Evolutionary conservation across 495 filamentous ascomycete species (phyloP).

Genomic region (Aspergillus hancockii): DNA sequence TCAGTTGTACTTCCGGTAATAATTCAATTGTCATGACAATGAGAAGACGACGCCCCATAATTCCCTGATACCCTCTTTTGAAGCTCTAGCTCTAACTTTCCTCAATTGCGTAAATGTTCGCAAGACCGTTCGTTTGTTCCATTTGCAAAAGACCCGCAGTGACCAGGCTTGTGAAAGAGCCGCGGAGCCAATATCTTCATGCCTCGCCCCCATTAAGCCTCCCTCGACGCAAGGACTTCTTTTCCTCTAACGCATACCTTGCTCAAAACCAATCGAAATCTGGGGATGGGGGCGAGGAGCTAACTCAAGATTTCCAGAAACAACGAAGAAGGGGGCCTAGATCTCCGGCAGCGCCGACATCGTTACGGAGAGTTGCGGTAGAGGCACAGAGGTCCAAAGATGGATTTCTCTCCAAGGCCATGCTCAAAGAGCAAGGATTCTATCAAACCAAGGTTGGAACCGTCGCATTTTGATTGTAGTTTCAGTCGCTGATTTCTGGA

Average conservation of each 20-base stretch:
- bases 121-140: constrained; percentile 35
- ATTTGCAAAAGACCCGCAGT: constrained; percentile 30
- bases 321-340: constrained; percentile 47
- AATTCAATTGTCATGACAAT: no score
- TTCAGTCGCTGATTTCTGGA: constrained; percentile 26
- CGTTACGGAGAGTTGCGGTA: constrained; percentile 57
- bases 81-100: not conserved
- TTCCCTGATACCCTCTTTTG: not conserved
- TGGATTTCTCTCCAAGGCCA: constrained; percentile 39
- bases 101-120: constrained; percentile 33
- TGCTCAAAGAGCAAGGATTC: constrained; percentile 44
- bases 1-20: not conserved
- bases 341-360: constrained; percentile 53
- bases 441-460: constrained; percentile 42
- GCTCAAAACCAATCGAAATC: constrained; percentile 35
- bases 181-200: constrained; percentile 43
- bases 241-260: constrained; percentile 49
- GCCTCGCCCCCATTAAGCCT: constrained; percentile 33
- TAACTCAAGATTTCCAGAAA: constrained; percentile 29
- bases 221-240: constrained; percentile 48
- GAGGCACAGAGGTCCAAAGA: constrained; percentile 61
- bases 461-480: not conserved
- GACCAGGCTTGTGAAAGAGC: constrained; percentile 23
- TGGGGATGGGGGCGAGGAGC: constrained; percentile 23
- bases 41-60: not conserved